phyloP scores from a whole-genome alignment of 2,329 filamentous ascomycete genomes.

The Phaeosphaeria sp. region DNA sequence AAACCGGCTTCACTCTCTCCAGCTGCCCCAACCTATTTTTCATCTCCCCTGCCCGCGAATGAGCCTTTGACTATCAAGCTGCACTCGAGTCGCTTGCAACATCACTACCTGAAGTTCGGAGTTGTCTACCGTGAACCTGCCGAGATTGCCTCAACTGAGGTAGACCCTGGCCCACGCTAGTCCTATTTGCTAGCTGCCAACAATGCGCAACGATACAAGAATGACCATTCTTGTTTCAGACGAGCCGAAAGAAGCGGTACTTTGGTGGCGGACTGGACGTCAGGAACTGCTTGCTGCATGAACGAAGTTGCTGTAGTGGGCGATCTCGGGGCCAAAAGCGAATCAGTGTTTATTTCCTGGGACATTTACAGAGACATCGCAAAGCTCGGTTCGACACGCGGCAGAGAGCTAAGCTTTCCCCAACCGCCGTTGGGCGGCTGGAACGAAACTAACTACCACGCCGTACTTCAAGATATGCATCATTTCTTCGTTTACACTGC shows the following conservation, averaged over 20 bases:
- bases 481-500: too few relatives aligned
- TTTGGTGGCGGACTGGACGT: not conserved
- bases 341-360: not conserved
- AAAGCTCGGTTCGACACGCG: not conserved
- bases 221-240: not conserved
- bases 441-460: too few relatives aligned
- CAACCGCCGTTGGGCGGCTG: too few relatives aligned
- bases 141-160: not conserved
- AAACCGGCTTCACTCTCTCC: too few relatives aligned
- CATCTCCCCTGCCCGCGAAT: too few relatives aligned
- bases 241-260: not conserved
- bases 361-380: not conserved
- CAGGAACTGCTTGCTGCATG: too few relatives aligned
- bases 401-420: not conserved
- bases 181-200: not conserved
- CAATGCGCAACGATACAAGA: not conserved
- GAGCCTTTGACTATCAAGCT: too few relatives aligned
- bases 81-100: not conserved
- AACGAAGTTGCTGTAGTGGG: not conserved
- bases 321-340: not conserved
- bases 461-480: too few relatives aligned
- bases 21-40: too few relatives aligned
- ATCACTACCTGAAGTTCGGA: not conserved
- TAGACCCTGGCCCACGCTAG: not conserved
- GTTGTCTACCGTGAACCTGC: not conserved